phyloP scores from a whole-genome alignment of 441 rosid genomes.

The Arabidopsis hybrid region DNA sequence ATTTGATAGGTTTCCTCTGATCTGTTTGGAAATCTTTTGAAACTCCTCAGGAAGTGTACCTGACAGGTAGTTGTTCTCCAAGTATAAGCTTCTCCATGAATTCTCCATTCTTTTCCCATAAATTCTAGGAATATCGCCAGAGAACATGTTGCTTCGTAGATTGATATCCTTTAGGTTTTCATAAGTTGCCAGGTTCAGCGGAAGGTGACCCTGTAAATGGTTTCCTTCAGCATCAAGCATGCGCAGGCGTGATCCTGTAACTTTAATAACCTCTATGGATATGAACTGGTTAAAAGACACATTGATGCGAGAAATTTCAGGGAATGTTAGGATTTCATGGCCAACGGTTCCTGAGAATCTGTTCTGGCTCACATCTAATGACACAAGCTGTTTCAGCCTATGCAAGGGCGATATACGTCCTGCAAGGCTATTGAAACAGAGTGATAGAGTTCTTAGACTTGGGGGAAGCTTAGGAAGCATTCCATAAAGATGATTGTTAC shows the following conservation, averaged over 20 bases:
- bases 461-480: constrained; percentile 55
- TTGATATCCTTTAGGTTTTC: constrained; percentile 51
- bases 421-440: constrained; percentile 52
- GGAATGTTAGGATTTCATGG: constrained; percentile 43
- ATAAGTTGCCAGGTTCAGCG: constrained; percentile 47
- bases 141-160: constrained; percentile 52
- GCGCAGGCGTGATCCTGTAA: constrained; percentile 47
- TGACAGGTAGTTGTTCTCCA: constrained; percentile 58
- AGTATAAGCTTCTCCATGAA: constrained; percentile 60
- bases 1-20: constrained; percentile 59
- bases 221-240: constrained; percentile 58
- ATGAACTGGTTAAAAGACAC: constrained; percentile 45
- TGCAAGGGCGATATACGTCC: constrained; percentile 51
- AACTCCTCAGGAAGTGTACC: constrained; percentile 59
- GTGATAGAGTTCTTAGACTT: constrained; percentile 49
- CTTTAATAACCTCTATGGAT: constrained; percentile 40
- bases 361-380: constrained; percentile 59
- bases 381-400: constrained; percentile 45
- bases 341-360: constrained; percentile 55
- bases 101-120: constrained; percentile 53
- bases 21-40: constrained; percentile 17
- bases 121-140: constrained; percentile 51
- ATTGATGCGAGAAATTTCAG: constrained; percentile 41
- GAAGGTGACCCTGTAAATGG: constrained; percentile 57
- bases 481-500: constrained; percentile 54